Evolutionary conservation across 345 rosid genomes (phyloP).

Genomic region (Acer negundo): DNA sequence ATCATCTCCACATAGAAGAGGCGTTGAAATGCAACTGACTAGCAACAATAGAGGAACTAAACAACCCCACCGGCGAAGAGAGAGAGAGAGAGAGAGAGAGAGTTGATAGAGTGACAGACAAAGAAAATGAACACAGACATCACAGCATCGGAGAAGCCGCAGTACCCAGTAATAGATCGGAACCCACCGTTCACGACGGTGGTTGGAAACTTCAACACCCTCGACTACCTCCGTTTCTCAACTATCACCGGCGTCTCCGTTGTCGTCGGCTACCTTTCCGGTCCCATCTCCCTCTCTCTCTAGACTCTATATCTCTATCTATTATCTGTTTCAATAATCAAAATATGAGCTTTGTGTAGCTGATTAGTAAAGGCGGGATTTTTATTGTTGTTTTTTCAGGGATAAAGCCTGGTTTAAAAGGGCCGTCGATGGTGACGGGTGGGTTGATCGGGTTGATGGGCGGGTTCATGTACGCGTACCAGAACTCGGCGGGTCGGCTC

Average conservation of each 20-base stretch:
- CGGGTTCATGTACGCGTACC: slow-evolving; percentile 99
- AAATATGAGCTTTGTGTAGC: background rate
- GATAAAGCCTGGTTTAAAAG: slow-evolving; percentile 82
- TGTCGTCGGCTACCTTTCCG: slow-evolving; percentile 95
- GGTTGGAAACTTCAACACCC: slow-evolving; percentile 75
- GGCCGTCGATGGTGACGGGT: slow-evolving; percentile 98
- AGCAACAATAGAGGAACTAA: background rate
- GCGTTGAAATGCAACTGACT: background rate
- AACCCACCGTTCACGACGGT: slow-evolving; percentile 83
- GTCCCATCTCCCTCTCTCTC: slow-evolving; percentile 28
- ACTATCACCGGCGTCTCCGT: slow-evolving; percentile 82
- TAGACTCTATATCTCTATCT: background rate
- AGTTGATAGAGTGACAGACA: slow-evolving; percentile 1
- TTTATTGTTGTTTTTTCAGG: slow-evolving; percentile 38
- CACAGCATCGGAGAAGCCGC: slow-evolving; percentile 90
- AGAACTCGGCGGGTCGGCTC: slow-evolving; percentile 91
- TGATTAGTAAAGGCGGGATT: background rate
- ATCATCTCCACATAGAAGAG: too few species aligned
- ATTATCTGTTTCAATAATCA: background rate
- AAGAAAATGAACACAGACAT: slow-evolving; percentile 84
- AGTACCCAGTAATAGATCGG: slow-evolving; percentile 83
- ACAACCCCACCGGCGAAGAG: background rate
- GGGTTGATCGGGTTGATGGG: slow-evolving; percentile 97
- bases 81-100: background rate
- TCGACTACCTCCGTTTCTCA: slow-evolving; percentile 77